A percentile compares a stretch with the other conserved stretches of the same genome.
Conservation (phyloP, 129 eudicot species). For the Heracleum sosnowskyi region DNA sequence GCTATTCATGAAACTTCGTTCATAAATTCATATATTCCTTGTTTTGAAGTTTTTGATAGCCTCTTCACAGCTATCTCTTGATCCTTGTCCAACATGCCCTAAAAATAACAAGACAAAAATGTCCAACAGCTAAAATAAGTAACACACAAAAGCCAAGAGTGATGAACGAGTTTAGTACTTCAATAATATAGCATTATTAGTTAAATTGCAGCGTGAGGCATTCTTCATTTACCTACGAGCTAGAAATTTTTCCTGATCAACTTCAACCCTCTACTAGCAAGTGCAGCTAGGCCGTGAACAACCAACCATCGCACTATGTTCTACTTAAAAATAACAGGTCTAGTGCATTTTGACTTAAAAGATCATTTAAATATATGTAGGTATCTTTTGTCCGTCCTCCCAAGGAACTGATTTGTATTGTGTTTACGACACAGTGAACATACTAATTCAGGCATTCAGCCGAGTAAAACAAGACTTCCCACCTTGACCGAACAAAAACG, state of each 20-base stretch:
- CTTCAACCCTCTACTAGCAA: background rate
- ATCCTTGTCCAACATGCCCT: background rate
- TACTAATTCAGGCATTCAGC: background rate
- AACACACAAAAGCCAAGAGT: background rate
- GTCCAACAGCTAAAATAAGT: background rate
- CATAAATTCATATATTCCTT: background rate
- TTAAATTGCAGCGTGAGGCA: background rate
- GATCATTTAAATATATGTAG: background rate
- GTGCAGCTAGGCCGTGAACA: no score
- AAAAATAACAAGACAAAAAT: background rate
- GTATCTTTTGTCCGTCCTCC: background rate
- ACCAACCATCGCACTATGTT: no score
- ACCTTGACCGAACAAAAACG: background rate
- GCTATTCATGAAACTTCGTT: conserved; percentile 1
- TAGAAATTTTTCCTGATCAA: no score
- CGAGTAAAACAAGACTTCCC: background rate
- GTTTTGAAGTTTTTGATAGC: background rate
- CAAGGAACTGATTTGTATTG: background rate
- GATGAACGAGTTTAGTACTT: background rate
- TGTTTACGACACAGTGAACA: background rate
- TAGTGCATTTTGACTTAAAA: background rate
- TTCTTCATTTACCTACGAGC: background rate
- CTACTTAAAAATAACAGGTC: background rate
- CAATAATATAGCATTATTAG: background rate
- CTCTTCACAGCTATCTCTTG: conserved; percentile 6